Evolutionary conservation across 2,329 filamentous ascomycete species (phyloP).

Genomic region (Diaporthe helianthi): DNA sequence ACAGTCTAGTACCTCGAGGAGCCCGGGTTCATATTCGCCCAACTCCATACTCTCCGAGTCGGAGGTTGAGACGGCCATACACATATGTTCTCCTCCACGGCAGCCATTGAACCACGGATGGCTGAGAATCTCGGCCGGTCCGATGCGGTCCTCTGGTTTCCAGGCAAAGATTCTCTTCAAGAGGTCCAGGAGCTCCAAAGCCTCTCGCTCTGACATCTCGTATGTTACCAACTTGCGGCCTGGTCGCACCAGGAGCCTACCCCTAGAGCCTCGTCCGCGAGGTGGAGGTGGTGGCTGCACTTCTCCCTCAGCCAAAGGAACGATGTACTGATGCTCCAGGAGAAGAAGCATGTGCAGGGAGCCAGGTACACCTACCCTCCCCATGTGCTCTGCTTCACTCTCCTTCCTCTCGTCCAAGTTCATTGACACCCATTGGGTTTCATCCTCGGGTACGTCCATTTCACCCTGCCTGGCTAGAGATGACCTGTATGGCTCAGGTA

Average conservation of each 20-base stretch:
- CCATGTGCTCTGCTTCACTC: neutral
- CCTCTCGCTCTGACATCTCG: neutral
- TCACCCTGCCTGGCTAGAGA: neutral
- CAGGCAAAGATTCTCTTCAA: constrained; percentile 2
- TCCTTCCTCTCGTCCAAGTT: neutral
- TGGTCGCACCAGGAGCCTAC: no score
- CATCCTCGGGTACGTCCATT: neutral
- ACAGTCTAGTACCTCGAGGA: neutral
- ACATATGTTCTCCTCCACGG: neutral
- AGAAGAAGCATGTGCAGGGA: neutral
- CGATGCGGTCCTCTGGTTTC: neutral
- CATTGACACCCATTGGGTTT: neutral
- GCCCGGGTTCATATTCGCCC: neutral
- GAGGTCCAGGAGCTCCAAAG: neutral
- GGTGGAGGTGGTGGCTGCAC: neutral
- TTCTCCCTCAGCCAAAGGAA: neutral
- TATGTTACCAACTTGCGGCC: neutral
- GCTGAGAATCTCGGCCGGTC: neutral
- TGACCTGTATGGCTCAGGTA: neutral
- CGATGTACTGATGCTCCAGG: neutral
- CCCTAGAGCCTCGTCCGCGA: neutral
- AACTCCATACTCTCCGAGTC: neutral
- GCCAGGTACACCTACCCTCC: neutral
- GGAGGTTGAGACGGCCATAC: neutral
- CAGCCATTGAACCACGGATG: neutral